A percentile compares a stretch with the other conserved stretches of the same genome.
Evolutionary conservation across 2,329 filamentous ascomycete genomes (phyloP).

Genomic region (Fusarium aywerte): DNA sequence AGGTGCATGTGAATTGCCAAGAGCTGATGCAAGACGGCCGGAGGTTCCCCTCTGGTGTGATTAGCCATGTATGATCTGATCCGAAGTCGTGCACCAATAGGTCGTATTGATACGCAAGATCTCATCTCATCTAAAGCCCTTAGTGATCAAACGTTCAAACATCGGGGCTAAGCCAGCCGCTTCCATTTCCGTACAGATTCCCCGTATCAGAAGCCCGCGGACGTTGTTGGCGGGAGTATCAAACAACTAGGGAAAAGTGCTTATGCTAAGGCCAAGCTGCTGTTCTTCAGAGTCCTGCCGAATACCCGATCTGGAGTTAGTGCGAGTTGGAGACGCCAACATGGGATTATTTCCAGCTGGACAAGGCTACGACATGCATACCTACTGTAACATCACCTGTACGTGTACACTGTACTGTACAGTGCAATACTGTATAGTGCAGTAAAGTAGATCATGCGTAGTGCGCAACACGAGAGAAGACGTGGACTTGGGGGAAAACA

Average conservation of each 20-base stretch:
- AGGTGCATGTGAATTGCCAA: neutral
- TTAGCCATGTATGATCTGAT: too few relatives aligned
- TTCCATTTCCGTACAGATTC: neutral
- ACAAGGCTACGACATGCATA: neutral
- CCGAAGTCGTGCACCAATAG: too few relatives aligned
- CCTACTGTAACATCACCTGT: neutral
- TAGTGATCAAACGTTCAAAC: neutral
- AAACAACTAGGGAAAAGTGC: neutral
- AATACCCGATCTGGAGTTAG: neutral
- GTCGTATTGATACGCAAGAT: neutral
- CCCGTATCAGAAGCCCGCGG: neutral
- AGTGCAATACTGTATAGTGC: too few relatives aligned
- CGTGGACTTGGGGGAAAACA: neutral
- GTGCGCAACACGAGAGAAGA: neutral
- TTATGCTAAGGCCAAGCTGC: neutral
- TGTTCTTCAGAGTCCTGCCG: neutral
- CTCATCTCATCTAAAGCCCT: neutral
- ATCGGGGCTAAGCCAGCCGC: neutral
- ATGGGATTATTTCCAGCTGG: neutral
- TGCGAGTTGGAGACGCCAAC: neutral
- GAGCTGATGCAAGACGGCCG: neutral
- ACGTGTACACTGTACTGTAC: neutral
- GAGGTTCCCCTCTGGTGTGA: neutral
- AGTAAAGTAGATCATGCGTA: neutral
- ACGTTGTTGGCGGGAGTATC: neutral